Evolutionary conservation across 495 filamentous ascomycete genomes (phyloP), one percentile per base, ranked within the genome.

Genomic region (Talaromyces thailandensis): DNA sequence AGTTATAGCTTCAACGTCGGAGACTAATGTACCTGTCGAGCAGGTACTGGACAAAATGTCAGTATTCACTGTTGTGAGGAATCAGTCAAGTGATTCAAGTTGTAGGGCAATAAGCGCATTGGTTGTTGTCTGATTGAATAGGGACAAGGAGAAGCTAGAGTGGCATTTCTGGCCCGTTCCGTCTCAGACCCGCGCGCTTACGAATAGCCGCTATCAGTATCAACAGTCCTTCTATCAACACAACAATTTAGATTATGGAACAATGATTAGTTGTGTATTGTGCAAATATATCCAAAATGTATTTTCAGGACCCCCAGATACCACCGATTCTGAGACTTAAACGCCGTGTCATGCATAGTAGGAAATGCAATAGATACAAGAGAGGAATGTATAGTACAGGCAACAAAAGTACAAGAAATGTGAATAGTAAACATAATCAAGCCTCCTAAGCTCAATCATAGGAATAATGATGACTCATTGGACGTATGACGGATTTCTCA

Each of bases 121-220:
- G 43, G 18, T 18, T 48, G 50, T 28, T 53, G 48, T 51, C 48
- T 28, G 23, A 28, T 21, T 51, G 48, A 51, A 51, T 24, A 14
- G 51, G 28, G 58, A 24, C 40, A 70, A 21, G 70, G 66, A 76
- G 72, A 77, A 74, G 76, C 75, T 77, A 79, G 71, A 76, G 76
- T 79, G 76, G 75, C 75, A 76, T 76, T 31, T 35, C 29, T 35
- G 55, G 43, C n/a, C 43, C 18, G 43, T 48, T 18, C 43, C 16
- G 14, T 57, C 12, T 16, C 12, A n/a, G 18, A 57, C 55, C 55
- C 55, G 29, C 26, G 26, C 55, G 26, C 55, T 31, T 57, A 35
- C 26, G 55, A 18, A 57, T 53, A 53, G 11, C 50, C 50, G 50
- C 50, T 51, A 21, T 21, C 48, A 21, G 7, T 28, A 28, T 28